A percentile compares a stretch with the other conserved stretches of the same genome.
Conservation (phyloP, 768 basidiomycete genomes). For the Boletus pseudo-olivaceus region DNA sequence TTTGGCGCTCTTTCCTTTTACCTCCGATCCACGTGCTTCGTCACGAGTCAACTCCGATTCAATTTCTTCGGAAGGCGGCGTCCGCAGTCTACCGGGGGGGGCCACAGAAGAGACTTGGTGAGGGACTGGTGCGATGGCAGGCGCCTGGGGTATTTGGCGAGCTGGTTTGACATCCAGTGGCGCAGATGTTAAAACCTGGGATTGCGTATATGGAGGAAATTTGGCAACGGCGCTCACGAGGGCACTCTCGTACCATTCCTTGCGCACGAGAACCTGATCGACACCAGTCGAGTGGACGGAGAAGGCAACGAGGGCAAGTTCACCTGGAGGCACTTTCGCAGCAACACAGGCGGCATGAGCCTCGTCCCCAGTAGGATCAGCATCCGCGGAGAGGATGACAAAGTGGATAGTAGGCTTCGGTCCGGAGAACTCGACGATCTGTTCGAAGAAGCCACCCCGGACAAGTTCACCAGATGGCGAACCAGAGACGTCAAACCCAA, state of each 20-base stretch:
- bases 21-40: slow-evolving; percentile 50
- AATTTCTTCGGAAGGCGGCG: slow-evolving; percentile 72
- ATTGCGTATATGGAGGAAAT: slow-evolving; percentile 48
- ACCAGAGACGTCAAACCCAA: slow-evolving; percentile 59
- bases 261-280: slow-evolving; percentile 81
- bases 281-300: slow-evolving; percentile 89
- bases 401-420: slow-evolving; percentile 87
- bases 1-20: slow-evolving; percentile 46
- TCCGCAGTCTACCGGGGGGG: slow-evolving; percentile 49
- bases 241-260: slow-evolving; percentile 81
- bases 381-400: slow-evolving; percentile 81
- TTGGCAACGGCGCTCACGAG: slow-evolving; percentile 53
- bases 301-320: slow-evolving; percentile 80
- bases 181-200: slow-evolving; percentile 27
- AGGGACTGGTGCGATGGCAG: slow-evolving; percentile 14
- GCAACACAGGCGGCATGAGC: slow-evolving; percentile 82
- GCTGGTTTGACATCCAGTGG: slow-evolving; percentile 22
- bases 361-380: slow-evolving; percentile 78
- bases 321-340: slow-evolving; percentile 71
- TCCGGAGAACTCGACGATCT: slow-evolving; percentile 78
- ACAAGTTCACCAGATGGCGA: slow-evolving; percentile 59
- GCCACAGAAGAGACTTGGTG: slow-evolving; percentile 18
- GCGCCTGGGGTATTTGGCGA: slow-evolving; percentile 30
- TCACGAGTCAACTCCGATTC: slow-evolving; percentile 64
- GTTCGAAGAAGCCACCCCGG: slow-evolving; percentile 68